Evolutionary conservation across 306 rosid species (phyloP).

Genomic region (Pterocarpus macrocarpus): DNA sequence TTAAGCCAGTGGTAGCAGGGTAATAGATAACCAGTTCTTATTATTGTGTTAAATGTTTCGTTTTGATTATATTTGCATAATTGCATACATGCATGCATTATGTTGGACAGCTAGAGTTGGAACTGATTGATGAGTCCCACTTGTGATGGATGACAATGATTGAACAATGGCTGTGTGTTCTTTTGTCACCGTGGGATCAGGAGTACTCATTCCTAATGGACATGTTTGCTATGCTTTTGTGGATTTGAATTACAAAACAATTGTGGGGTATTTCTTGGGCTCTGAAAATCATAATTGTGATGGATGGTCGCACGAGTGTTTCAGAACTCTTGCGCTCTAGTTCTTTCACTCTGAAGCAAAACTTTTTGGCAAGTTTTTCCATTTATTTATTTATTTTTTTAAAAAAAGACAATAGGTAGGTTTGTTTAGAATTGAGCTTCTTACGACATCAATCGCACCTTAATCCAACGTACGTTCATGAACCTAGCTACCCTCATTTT

Average conservation of each 20-base stretch:
- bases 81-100: slow-evolving; percentile 38
- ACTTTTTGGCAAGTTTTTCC: neutral
- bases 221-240: slow-evolving; percentile 39
- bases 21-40: slow-evolving; percentile 25
- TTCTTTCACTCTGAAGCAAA: too few relatives aligned
- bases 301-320: slow-evolving; percentile 19
- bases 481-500: neutral
- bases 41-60: neutral
- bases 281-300: slow-evolving; percentile 30
- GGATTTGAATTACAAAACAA: slow-evolving; percentile 45
- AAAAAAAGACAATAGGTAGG: neutral
- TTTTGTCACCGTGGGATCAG: slow-evolving; percentile 46
- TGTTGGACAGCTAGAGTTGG: slow-evolving; percentile 52
- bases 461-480: neutral
- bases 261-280: slow-evolving; percentile 46
- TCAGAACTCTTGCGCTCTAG: too few relatives aligned
- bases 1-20: slow-evolving; percentile 29
- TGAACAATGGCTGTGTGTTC: slow-evolving; percentile 44
- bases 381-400: too few relatives aligned
- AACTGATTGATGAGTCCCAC: slow-evolving; percentile 45
- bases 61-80: slow-evolving; percentile 12
- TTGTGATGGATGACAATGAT: slow-evolving; percentile 55
- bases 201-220: slow-evolving; percentile 47
- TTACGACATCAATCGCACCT: neutral
- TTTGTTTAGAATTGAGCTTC: neutral